Evolutionary conservation across 129 eudicot species (phyloP), one percentile per base, ranked within the genome.

Genomic region (Chrysanthemum makinoi): DNA sequence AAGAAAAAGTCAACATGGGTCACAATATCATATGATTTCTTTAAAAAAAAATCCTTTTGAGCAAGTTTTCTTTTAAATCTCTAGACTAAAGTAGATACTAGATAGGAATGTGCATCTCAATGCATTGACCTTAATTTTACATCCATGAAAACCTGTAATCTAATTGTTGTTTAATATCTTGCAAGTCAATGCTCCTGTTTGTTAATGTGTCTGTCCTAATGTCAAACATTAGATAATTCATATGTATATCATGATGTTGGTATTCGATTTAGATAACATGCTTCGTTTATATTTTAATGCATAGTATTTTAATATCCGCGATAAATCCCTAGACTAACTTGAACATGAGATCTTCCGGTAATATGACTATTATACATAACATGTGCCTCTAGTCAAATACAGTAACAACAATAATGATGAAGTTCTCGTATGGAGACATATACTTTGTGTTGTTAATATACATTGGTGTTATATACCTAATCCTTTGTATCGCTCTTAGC

Each of bases 91-190:
- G 43, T 71, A 50, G 57, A 24, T 18, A 30, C 62, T 55, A 53
- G 43, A 66, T 35, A 18, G 77, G 51, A 19, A 62, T 19, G 70
- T 63, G 66, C 26, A 78, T 65, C 80, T 80, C 80, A 60, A 69
- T 17, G 77, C 75, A 58, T 72, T 72, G 81, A 76, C 81, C 62
- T 76, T 26, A 59, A 30, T 5, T 49, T 52, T 72, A 33, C 69
- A 72, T 68, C 39, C 51, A 46, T 65, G 43, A 54, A 56, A 54
- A 30, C 28, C 64, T 66, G 49, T 6, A 56, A 51, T 62, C 71
- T 44, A 55, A 55, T 56, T 48, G 62, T 65, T 30, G 74, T 63
- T 33, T 59, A 51, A 11, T 39, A 62, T 26, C 62, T 47, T 47
- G 15, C 24, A 74, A 52, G 39, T 30, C 19, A 22, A 16, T 6